phyloP scores from a whole-genome alignment of 2,329 filamentous ascomycete species.

The Diaporthe sp. region DNA sequence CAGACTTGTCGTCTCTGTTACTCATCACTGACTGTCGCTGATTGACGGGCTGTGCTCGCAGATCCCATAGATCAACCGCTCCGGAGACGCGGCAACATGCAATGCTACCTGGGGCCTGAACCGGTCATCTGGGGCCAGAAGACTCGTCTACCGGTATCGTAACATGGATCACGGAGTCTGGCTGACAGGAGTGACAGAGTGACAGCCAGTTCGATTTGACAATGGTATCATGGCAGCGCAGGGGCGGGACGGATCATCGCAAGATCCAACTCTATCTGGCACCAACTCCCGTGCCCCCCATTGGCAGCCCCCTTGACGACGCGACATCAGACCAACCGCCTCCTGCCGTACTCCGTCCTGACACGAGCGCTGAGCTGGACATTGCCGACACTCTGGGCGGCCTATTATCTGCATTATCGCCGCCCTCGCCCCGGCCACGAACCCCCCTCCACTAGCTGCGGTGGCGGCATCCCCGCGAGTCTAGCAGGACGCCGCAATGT shows the following conservation, averaged over 20 bases:
- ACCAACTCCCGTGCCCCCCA: conserved; percentile 19
- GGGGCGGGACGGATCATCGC: conserved; percentile 25
- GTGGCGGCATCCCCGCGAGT: conserved; percentile 20
- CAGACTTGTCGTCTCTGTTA: neutral
- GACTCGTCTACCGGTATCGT: neutral
- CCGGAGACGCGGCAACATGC: conserved; percentile 14
- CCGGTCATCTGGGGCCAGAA: neutral
- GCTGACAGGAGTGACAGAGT: conserved; percentile 1
- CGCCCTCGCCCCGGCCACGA: neutral
- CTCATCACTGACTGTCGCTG: conserved; percentile 13
- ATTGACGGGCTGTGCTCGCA: conserved; percentile 2
- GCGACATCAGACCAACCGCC: neutral
- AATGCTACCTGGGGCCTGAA: conserved; percentile 16
- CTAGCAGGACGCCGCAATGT: conserved; percentile 32
- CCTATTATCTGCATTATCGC: neutral
- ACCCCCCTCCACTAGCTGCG: neutral
- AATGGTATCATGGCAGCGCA: conserved; percentile 10
- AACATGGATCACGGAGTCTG: neutral
- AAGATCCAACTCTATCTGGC: conserved; percentile 28
- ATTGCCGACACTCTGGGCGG: conserved; percentile 17
- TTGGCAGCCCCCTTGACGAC: neutral
- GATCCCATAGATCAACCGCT: neutral
- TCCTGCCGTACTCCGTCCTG: neutral
- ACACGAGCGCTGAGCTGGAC: conserved; percentile 9
- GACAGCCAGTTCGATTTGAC: neutral